A percentile compares a stretch with the other conserved stretches of the same genome.
Evolutionary conservation across 768 basidiomycete species (phyloP).

Genomic region (Tricholoma terreum): DNA sequence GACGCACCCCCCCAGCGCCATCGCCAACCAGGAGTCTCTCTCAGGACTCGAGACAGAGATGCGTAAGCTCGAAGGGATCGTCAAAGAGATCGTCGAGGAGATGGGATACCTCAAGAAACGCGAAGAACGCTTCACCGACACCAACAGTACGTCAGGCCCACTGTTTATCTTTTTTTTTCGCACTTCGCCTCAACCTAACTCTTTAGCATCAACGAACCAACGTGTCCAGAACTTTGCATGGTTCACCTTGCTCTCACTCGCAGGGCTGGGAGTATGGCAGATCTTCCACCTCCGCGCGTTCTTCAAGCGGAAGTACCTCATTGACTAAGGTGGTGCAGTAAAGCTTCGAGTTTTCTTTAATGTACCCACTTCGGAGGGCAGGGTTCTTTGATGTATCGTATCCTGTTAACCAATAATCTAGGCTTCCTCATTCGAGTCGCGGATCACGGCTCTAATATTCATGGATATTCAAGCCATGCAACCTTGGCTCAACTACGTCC

Average conservation of each 20-base stretch:
- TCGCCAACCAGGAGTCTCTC: constrained; percentile 96
- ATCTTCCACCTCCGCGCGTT: constrained; percentile 90
- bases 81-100: constrained; percentile 94
- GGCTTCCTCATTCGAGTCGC: not conserved
- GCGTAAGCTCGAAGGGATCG: constrained; percentile 93
- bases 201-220: constrained; percentile 80
- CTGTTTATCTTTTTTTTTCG: not conserved
- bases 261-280: constrained; percentile 89
- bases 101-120: constrained; percentile 85
- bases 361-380: not conserved
- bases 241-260: constrained; percentile 77
- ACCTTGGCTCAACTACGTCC: not conserved
- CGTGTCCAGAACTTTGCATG: constrained; percentile 93
- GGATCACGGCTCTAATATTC: not conserved
- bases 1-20: constrained; percentile 60
- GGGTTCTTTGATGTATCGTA: constrained; percentile 2
- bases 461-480: not conserved
- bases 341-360: not conserved
- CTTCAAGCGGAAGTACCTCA: constrained; percentile 95
- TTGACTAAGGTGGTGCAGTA: constrained; percentile 50
- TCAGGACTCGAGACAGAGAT: constrained; percentile 97
- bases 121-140: constrained; percentile 84
- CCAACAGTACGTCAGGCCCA: constrained; percentile 66
- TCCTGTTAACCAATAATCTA: constrained; percentile 1
- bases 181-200: not conserved